A percentile compares a stretch with the other conserved stretches of the same genome.
phyloP scores from a whole-genome alignment of 345 rosid species.

The Rubroshorea leprosula region DNA sequence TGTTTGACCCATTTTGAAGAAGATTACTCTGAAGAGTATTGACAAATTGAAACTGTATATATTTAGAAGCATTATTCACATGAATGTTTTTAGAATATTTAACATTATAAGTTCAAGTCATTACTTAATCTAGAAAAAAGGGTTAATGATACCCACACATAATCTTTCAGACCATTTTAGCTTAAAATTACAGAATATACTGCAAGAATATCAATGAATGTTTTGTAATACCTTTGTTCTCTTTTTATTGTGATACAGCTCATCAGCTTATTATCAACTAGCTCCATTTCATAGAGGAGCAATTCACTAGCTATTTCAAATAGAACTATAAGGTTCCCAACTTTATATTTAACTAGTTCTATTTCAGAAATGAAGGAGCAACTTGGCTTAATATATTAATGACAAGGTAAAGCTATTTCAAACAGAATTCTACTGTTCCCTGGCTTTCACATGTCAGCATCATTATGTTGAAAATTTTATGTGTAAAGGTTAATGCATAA shows the following conservation, averaged over 20 bases:
- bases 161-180: no score
- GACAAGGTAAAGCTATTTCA: neutral
- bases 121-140: no score
- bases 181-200: neutral
- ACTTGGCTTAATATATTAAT: neutral
- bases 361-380: neutral
- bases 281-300: neutral
- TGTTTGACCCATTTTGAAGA: neutral
- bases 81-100: no score
- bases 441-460: neutral
- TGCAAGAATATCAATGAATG: neutral
- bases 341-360: neutral
- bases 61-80: no score
- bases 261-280: neutral
- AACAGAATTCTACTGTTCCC: neutral
- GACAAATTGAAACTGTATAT: no score
- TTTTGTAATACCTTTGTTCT: neutral
- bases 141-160: no score
- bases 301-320: no score
- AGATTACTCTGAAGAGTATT: neutral
- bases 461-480: no score
- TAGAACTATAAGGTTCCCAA: no score
- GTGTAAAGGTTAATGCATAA: neutral
- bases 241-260: neutral
- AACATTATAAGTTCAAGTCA: no score